Evolutionary conservation across 108 stramenopile species (phyloP).

Genomic region (Skeletonema marinoi): DNA sequence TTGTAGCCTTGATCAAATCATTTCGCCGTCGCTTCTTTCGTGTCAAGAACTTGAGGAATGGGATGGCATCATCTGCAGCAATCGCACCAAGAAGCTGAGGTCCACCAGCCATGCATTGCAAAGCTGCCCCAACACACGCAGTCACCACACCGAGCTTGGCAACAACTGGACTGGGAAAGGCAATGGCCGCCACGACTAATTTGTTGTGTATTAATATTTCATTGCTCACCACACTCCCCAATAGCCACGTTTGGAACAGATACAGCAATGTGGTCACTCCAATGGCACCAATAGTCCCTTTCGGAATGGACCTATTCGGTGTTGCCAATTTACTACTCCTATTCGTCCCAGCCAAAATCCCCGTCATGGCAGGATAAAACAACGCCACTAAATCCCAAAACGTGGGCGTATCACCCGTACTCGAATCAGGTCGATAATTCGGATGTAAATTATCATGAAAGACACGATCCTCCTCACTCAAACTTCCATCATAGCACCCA

Average conservation of each 20-base stretch:
- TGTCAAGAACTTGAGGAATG: constrained; percentile 51
- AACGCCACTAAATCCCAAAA: constrained; percentile 71
- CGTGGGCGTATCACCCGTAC: constrained; percentile 65
- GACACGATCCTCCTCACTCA: constrained; percentile 30
- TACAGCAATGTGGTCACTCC: constrained; percentile 49
- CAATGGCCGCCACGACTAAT: constrained; percentile 55
- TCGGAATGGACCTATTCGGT: constrained; percentile 70
- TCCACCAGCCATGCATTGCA: constrained; percentile 70
- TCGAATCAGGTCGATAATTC: constrained; percentile 56
- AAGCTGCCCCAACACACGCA: constrained; percentile 64
- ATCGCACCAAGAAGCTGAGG: constrained; percentile 73
- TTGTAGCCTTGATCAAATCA: not conserved
- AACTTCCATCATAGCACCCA: constrained; percentile 40
- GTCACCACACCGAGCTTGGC: constrained; percentile 75
- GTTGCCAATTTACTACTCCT: constrained; percentile 56
- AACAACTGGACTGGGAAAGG: constrained; percentile 65
- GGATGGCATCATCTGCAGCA: constrained; percentile 62
- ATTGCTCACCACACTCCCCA: constrained; percentile 54
- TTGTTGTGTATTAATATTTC: constrained; percentile 63
- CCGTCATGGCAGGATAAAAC: constrained; percentile 83
- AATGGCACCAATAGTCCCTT: constrained; percentile 54
- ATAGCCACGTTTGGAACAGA: constrained; percentile 55
- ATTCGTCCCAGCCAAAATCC: constrained; percentile 81
- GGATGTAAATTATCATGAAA: constrained; percentile 54
- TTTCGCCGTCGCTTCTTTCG: constrained; percentile 7